phyloP scores from a whole-genome alignment of 2,329 filamentous ascomycete species.

The Monosporascus sp. region DNA sequence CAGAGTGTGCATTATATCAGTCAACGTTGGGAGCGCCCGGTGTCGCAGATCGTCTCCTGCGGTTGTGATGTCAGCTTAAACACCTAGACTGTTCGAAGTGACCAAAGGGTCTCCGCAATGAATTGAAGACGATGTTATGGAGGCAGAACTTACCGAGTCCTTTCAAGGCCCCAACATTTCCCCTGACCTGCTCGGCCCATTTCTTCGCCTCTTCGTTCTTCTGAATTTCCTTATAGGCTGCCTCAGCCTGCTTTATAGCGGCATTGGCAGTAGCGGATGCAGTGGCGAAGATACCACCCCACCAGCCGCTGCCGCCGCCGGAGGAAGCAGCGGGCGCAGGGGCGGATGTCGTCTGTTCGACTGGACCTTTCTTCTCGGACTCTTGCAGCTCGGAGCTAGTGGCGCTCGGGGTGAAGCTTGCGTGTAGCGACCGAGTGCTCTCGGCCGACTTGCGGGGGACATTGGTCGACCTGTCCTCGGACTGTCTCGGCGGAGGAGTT shows the following conservation, averaged over 20 bases:
- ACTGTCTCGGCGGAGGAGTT: constrained; percentile 47
- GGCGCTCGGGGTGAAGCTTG: constrained; percentile 65
- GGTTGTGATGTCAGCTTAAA: constrained; percentile 8
- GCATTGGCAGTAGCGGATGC: constrained; percentile 57
- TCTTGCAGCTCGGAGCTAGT: constrained; percentile 59
- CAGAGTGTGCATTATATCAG: constrained; percentile 88
- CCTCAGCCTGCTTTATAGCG: constrained; percentile 90
- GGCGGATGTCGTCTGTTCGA: constrained; percentile 34
- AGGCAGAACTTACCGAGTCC: constrained; percentile 58
- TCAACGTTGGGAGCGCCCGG: constrained; percentile 89
- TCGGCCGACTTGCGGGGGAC: constrained; percentile 68
- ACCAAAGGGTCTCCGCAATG: not conserved
- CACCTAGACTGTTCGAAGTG: not conserved
- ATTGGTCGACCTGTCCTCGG: constrained; percentile 56
- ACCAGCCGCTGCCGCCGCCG: constrained; percentile 68
- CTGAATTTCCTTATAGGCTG: constrained; percentile 88
- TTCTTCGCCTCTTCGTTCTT: constrained; percentile 94
- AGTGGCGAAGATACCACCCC: constrained; percentile 79
- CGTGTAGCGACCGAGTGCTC: constrained; percentile 65
- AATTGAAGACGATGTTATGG: not conserved
- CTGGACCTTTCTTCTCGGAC: constrained; percentile 45
- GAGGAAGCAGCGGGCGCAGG: constrained; percentile 15
- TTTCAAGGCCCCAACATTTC: constrained; percentile 75
- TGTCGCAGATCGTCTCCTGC: constrained; percentile 80
- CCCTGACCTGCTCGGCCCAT: constrained; percentile 90